These are phyloP conservation scores for Mesotaenium endlicherianum DNA, from an alignment of 139 green algal genomes.

Conservation along the genomic window DNA sequence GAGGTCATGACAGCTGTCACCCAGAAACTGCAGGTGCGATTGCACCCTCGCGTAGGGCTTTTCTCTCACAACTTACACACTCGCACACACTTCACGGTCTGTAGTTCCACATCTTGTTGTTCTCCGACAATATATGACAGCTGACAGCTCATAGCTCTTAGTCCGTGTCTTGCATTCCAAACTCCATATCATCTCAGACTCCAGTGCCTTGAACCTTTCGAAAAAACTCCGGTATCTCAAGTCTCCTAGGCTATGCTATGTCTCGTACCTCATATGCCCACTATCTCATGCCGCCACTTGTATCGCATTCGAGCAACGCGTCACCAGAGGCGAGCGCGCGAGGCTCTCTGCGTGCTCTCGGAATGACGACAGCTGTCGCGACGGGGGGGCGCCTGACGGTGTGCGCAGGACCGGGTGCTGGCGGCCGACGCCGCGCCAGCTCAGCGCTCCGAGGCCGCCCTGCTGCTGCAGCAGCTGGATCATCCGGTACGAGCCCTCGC, in stretches of 20 bases:
- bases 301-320: background rate
- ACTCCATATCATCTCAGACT: background rate
- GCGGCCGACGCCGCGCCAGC: background rate
- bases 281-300: background rate
- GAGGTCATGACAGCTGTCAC: conserved; percentile 35
- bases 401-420: conserved; percentile 26
- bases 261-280: background rate
- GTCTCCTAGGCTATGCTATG: background rate
- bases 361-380: background rate
- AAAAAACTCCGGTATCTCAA: background rate
- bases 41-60: background rate
- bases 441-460: conserved; percentile 1
- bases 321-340: background rate
- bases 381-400: background rate
- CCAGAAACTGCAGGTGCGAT: conserved; percentile 19
- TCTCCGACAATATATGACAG: too few species aligned
- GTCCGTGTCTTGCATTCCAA: background rate
- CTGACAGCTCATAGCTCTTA: too few species aligned
- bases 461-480: conserved; percentile 37
- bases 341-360: background rate
- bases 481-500: conserved; percentile 21
- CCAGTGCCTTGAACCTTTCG: background rate
- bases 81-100: background rate
- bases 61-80: background rate
- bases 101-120: background rate